Conservation (phyloP, 2,329 filamentous ascomycete species). For the Mollisiaceae sp. region DNA sequence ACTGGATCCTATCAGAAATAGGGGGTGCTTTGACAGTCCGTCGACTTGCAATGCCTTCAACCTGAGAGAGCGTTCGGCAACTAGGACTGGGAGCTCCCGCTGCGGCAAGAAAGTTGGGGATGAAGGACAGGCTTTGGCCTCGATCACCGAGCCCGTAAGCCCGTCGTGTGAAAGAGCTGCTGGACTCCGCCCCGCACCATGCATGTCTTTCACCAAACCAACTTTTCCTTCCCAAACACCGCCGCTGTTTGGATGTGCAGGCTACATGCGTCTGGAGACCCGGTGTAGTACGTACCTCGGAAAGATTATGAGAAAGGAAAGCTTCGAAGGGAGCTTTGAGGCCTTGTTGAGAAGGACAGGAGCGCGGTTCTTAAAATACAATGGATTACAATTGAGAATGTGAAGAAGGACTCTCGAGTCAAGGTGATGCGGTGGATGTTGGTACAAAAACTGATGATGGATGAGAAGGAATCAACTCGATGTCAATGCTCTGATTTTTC, state of each 20-base stretch:
- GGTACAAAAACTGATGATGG: conserved; percentile 28
- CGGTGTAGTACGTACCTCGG: conserved; percentile 20
- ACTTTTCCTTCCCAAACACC: background rate
- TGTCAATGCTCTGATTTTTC: conserved; percentile 27
- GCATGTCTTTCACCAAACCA: conserved; percentile 7
- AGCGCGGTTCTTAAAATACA: conserved; percentile 27
- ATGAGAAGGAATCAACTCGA: conserved; percentile 18
- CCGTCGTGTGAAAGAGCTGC: conserved; percentile 11
- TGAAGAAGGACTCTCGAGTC: conserved; percentile 16
- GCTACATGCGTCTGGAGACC: background rate
- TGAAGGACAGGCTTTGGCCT: background rate
- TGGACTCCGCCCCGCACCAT: conserved; percentile 6
- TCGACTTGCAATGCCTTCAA: conserved; percentile 5
- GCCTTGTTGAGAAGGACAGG: conserved; percentile 9
- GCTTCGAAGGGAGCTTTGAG: conserved; percentile 8
- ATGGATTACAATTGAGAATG: conserved; percentile 26
- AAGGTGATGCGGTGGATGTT: conserved; percentile 25
- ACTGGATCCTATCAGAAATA: background rate
- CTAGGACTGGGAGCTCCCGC: conserved; percentile 9
- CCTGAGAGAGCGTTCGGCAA: conserved; percentile 3
- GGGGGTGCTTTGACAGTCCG: conserved; percentile 2
- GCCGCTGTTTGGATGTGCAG: conserved; percentile 6
- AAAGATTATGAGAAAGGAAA: conserved; percentile 13
- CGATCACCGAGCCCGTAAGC: conserved; percentile 5
- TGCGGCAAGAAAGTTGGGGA: conserved; percentile 8